Evolutionary conservation across 1,284 basidiomycete species (phyloP).

Genomic region (Trametes hirsuta): DNA sequence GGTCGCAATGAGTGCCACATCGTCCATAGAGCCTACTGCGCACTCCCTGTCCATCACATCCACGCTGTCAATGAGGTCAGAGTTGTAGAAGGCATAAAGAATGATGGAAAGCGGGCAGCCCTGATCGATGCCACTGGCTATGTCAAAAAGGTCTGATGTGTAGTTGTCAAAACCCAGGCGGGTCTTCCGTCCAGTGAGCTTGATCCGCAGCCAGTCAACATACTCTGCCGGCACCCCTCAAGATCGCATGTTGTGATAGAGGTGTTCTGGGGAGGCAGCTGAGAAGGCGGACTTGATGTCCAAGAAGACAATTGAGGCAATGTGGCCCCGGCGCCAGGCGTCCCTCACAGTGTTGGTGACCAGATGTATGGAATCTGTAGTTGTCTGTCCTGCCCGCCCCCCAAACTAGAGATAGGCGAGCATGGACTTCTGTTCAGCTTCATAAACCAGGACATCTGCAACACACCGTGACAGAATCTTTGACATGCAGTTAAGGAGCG

Average conservation of each 20-base stretch:
- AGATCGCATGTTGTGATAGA: too few relatives aligned
- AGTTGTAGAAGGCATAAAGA: conserved; percentile 11
- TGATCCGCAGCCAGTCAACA: too few relatives aligned
- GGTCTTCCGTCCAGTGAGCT: neutral
- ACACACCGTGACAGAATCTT: conserved; percentile 34
- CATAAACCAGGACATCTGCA: conserved; percentile 22
- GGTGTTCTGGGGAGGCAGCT: too few relatives aligned
- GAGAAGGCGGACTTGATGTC: conserved; percentile 33
- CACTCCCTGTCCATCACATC: conserved; percentile 17
- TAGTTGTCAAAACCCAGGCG: neutral
- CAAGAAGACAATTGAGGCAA: conserved; percentile 37
- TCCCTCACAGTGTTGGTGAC: conserved; percentile 32
- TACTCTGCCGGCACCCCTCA: too few relatives aligned
- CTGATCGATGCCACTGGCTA: neutral
- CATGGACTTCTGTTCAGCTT: conserved; percentile 25
- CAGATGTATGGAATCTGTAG: conserved; percentile 37
- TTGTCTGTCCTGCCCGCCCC: conserved; percentile 34
- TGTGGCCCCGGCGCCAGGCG: conserved; percentile 34
- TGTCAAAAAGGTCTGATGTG: neutral
- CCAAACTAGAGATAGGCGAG: conserved; percentile 38
- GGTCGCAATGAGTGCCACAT: conserved; percentile 16
- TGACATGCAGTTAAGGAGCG: conserved; percentile 36
- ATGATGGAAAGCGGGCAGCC: too few relatives aligned
- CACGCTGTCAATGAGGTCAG: conserved; percentile 26
- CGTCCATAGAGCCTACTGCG: conserved; percentile 34